Evolutionary conservation across 2,329 filamentous ascomycete genomes (phyloP).

Genomic region (Penicillium oxalicum): DNA sequence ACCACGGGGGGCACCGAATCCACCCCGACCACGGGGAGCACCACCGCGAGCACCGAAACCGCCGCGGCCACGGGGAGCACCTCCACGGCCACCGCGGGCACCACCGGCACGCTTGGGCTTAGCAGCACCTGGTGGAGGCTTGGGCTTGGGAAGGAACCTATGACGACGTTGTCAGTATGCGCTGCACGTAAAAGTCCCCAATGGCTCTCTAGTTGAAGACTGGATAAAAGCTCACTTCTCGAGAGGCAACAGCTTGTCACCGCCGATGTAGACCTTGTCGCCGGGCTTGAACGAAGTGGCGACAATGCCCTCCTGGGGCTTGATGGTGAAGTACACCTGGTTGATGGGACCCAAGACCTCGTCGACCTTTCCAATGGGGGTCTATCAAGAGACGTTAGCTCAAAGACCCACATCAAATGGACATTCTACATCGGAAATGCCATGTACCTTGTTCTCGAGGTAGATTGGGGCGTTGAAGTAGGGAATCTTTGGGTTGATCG

Average conservation of each 20-base stretch:
- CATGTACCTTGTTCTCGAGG: slow-evolving; percentile 85
- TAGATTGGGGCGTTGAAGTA: slow-evolving; percentile 99
- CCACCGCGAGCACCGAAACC: slow-evolving; percentile 21
- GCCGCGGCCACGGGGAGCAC: slow-evolving; percentile 25
- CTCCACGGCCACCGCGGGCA: slow-evolving; percentile 39
- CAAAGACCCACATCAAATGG: too few relatives aligned
- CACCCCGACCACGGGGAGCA: slow-evolving; percentile 17
- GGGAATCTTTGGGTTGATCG: slow-evolving; percentile 88
- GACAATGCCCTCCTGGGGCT: slow-evolving; percentile 93
- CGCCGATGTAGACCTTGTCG: slow-evolving; percentile 94
- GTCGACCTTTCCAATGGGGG: slow-evolving; percentile 90
- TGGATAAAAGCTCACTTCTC: slow-evolving; percentile 56
- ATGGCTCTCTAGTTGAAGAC: background rate
- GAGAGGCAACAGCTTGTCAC: slow-evolving; percentile 88
- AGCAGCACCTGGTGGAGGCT: slow-evolving; percentile 59
- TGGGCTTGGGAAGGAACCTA: slow-evolving; percentile 88
- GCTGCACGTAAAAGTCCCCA: background rate
- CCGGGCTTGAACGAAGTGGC: slow-evolving; percentile 90
- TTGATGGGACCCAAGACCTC: slow-evolving; percentile 97
- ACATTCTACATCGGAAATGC: too few relatives aligned
- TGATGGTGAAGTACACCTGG: slow-evolving; percentile 97
- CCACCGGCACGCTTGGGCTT: slow-evolving; percentile 68
- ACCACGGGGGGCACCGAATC: slow-evolving; percentile 16
- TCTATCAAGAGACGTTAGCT: slow-evolving; percentile 44
- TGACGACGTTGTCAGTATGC: slow-evolving; percentile 12